A percentile compares a stretch with the other conserved stretches of the same genome.
phyloP scores from a whole-genome alignment of 2,329 filamentous ascomycete species.

The Meredithiella fracta region DNA sequence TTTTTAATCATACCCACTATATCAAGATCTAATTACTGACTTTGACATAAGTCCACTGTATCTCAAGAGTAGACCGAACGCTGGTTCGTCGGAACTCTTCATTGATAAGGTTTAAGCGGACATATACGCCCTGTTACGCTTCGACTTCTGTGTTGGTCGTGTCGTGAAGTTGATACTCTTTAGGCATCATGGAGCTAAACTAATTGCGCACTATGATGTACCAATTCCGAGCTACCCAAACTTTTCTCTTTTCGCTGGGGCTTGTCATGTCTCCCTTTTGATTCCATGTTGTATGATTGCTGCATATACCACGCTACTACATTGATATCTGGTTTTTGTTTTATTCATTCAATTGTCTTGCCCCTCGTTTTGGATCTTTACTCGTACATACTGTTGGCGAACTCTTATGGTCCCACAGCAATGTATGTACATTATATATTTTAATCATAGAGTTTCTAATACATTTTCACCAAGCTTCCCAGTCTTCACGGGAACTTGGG shows the following conservation, averaged over 20 bases:
- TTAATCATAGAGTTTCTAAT: not conserved
- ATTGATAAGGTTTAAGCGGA: not conserved
- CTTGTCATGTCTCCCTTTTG: not conserved
- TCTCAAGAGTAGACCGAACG: constrained; percentile 5
- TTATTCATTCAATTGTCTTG: not conserved
- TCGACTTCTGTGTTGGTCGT: not conserved
- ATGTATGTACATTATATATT: not conserved
- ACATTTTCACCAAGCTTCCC: not conserved
- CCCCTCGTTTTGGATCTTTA: not conserved
- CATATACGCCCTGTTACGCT: constrained; percentile 6
- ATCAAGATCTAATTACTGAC: not conserved
- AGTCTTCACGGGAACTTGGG: too few species aligned
- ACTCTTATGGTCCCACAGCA: not conserved
- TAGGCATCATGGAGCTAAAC: not conserved
- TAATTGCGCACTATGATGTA: not conserved
- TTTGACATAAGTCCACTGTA: not conserved
- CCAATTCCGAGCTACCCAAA: not conserved
- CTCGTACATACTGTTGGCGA: not conserved
- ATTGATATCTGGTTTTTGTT: not conserved
- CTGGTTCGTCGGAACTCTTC: constrained; percentile 2
- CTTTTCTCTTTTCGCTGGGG: not conserved
- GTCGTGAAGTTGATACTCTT: not conserved
- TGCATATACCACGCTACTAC: not conserved
- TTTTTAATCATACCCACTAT: constrained; percentile 16
- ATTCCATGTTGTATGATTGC: not conserved